These are phyloP conservation scores for Wickerhamiella siamensis DNA, from an alignment of 805 yeast genomes.

Conservation along the genomic window DNA sequence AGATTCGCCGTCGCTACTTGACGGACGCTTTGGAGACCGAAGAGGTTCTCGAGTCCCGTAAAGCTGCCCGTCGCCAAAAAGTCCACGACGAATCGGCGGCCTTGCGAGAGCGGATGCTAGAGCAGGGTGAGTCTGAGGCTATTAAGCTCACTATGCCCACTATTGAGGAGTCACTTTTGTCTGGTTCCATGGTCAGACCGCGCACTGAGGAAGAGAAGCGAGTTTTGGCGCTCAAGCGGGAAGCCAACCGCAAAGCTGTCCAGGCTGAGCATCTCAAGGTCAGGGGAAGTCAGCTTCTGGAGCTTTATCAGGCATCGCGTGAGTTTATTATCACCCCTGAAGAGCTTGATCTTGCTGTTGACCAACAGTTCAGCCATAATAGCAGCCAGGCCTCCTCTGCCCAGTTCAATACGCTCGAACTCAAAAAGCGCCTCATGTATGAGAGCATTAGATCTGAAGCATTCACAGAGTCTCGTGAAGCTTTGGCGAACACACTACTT, in stretches of 20 bases:
- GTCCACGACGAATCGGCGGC: slow-evolving; percentile 26
- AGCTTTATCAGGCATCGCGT: slow-evolving; percentile 55
- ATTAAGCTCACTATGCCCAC: slow-evolving; percentile 65
- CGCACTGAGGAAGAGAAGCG: slow-evolving; percentile 60
- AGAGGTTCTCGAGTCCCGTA: slow-evolving; percentile 34
- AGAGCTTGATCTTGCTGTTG: slow-evolving; percentile 43
- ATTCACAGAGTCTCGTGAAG: background rate
- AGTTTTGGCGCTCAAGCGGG: slow-evolving; percentile 42
- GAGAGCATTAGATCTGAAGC: background rate
- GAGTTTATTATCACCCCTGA: slow-evolving; percentile 61
- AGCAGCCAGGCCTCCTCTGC: background rate
- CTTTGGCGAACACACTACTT: slow-evolving; percentile 1
- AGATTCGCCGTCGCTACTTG: slow-evolving; percentile 58
- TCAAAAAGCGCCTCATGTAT: background rate
- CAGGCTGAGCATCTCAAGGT: slow-evolving; percentile 40
- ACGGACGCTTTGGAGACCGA: slow-evolving; percentile 46
- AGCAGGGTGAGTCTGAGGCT: slow-evolving; percentile 30
- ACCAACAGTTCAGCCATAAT: slow-evolving; percentile 32
- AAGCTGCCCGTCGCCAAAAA: slow-evolving; percentile 25
- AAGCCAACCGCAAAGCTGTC: slow-evolving; percentile 45
- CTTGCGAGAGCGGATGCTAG: slow-evolving; percentile 22
- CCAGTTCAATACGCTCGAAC: background rate
- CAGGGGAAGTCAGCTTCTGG: slow-evolving; percentile 44
- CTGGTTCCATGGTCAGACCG: slow-evolving; percentile 56
- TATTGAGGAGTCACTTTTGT: slow-evolving; percentile 37